Base-by-base conservation (phyloP, 805 yeast genomes). In the Teunomyces funiuensis region DNA sequence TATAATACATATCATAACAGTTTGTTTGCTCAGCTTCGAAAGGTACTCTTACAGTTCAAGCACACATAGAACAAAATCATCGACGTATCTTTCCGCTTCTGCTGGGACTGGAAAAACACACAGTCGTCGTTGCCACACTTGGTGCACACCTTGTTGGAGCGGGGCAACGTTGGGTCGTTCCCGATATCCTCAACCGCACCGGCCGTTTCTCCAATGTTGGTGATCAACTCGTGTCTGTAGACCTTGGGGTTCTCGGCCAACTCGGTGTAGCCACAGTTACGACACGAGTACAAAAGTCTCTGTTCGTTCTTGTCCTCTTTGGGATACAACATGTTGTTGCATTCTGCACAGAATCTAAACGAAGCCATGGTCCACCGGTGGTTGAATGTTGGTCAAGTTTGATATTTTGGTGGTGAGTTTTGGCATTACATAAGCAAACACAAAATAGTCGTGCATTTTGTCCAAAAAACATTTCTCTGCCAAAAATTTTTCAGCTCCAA, bases 281-380 rank as follows among this genome's bases (percentile, higher is more conserved):
- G 82, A 68, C 99, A 93, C 44, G 95, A 90, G 62, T 87, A 93
- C 44, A 91, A 71, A 47, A 93, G 69, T 50, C 88, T 65, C 59
- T 79, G 80, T 50, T 79, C 73, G 44, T 83, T 88, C 58, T 85
- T 87, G 61, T 93, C 98, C 71, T 93, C 99, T 52, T 88, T 81
- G 15, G 99, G 99, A 63, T 93, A 93, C 68, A 93, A 77, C 99
- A 93, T 93, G 63, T 93, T 93, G 77, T 93, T 93, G 79, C 95
- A 91, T 61, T 91, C 95, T 56, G 93, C 83, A 66, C 99, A 91
- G 73, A 91, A 91, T 62, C 96, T 79, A 69, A 93, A 91, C 40
- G 97, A 88, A 55, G 95, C 88, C 95, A 87, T 88, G 40, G 33
- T 23, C 17, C 31, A 28, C n/a, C n/a, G n/a, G 17, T 28, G 31